Base-by-base conservation (phyloP, 83 land plant genomes). In the Picea abies region DNA sequence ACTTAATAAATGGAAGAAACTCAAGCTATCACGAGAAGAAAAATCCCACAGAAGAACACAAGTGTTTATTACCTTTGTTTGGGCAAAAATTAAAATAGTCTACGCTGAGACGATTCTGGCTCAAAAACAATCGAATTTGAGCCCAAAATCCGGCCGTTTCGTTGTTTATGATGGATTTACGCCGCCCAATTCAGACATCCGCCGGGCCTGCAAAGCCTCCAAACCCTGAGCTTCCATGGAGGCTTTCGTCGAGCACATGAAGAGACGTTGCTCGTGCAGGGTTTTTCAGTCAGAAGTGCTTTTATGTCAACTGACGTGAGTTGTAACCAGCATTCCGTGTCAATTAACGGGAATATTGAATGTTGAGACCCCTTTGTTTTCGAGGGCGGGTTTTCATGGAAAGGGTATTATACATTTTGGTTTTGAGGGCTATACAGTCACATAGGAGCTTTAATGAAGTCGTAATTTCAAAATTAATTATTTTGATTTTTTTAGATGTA, bases 271-370 rank as follows among this genome's bases (percentile, higher is more conserved):
- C 49, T 76, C 78, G 60, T 66, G 69, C 26, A 10, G 69, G 69
- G 78, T 52, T 76, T 76, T 76, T 76, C 60, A 60, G 56, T 76
- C 78, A 23, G 60, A 10, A 22, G 12, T 76, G 9, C 29, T 52
- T 47, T 22, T 52, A 61, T 52, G 61, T 76, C 60, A 52, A 52
- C 61, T 76, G 78, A 76, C 78, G 25, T 76, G 56, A 47, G 2
- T 47, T 47, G 52, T 47, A 47, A 47, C 52, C 52, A 47, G 52
- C 12, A 52, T 10, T 49, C 3, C 10, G 56, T 17, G 78, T 52
- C 78, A 25, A 76, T 3, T 12, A 61, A 76, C 78, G 78, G 78
- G 78, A 76, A 49, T 23, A 52, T 76, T 9, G 61, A 60, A 52
- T 23, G 25, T 47, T 52, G 61, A 76, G 60, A 61, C 78, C 60